Percentiles rank a stretch among this genome's conserved stretches.
These are phyloP conservation scores for Penicillium odoratum DNA, from an alignment of 495 filamentous ascomycete species.

Conservation along the genomic window DNA sequence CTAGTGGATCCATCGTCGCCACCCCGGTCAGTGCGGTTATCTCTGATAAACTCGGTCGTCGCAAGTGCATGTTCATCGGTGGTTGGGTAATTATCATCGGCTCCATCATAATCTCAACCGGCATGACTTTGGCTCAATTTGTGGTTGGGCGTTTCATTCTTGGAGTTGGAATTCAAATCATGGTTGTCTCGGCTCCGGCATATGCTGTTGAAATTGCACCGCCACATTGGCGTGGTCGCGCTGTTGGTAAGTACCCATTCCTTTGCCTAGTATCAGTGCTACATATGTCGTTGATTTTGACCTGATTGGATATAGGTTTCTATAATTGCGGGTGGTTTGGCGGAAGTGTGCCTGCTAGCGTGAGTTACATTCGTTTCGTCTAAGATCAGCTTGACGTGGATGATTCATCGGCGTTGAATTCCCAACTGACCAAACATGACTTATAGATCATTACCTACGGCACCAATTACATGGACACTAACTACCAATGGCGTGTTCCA, in stretches of 20 bases:
- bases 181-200: conserved; percentile 70
- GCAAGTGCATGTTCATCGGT: conserved; percentile 68
- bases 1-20: conserved; percentile 53
- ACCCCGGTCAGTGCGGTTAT: conserved; percentile 39
- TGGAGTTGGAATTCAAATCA: conserved; percentile 71
- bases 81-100: conserved; percentile 62
- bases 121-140: conserved; percentile 53
- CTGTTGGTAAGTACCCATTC: conserved; percentile 46
- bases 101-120: conserved; percentile 52
- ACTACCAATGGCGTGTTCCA: conserved; percentile 59
- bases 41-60: conserved; percentile 54
- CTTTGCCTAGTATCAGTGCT: neutral
- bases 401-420: too few relatives aligned
- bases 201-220: conserved; percentile 79
- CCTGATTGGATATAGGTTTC: conserved; percentile 36
- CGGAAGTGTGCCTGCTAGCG: conserved; percentile 50
- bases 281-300: neutral
- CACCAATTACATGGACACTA: conserved; percentile 38
- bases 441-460: conserved; percentile 38
- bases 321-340: conserved; percentile 62
- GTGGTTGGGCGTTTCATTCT: conserved; percentile 75
- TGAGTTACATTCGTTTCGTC: too few relatives aligned
- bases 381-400: too few relatives aligned
- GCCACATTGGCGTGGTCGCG: conserved; percentile 65
- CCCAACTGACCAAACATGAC: too few relatives aligned